Evolutionary conservation across 1,284 basidiomycete species (phyloP).

Genomic region (Pholiota adiposa): DNA sequence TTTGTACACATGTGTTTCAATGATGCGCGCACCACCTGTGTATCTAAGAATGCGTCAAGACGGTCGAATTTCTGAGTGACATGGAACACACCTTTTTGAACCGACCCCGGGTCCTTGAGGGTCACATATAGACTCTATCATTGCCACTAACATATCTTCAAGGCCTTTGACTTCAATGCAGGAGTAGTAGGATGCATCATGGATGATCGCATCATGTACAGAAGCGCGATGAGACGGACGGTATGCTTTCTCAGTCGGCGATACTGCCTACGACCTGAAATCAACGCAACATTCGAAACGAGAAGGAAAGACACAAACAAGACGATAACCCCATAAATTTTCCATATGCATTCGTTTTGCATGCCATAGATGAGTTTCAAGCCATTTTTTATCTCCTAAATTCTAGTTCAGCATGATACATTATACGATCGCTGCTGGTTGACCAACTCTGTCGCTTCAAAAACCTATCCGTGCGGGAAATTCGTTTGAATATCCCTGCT

Average conservation of each 20-base stretch:
- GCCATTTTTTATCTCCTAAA: slow-evolving; percentile 83
- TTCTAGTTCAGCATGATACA: slow-evolving; percentile 11
- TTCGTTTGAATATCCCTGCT: slow-evolving; percentile 56
- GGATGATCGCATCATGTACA: slow-evolving; percentile 79
- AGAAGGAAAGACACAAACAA: slow-evolving; percentile 51
- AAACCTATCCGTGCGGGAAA: slow-evolving; percentile 57
- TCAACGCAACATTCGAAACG: background rate
- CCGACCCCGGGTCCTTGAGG: slow-evolving; percentile 59
- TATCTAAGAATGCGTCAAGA: slow-evolving; percentile 43
- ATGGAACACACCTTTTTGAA: slow-evolving; percentile 54
- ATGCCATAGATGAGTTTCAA: slow-evolving; percentile 94
- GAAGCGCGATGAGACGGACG: slow-evolving; percentile 88
- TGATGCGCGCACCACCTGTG: slow-evolving; percentile 56
- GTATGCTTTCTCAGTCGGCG: slow-evolving; percentile 89
- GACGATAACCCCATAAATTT: slow-evolving; percentile 86
- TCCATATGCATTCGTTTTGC: slow-evolving; percentile 94
- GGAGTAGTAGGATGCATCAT: slow-evolving; percentile 86
- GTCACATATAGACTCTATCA: slow-evolving; percentile 67
- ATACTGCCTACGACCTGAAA: slow-evolving; percentile 52
- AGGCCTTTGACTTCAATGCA: slow-evolving; percentile 76
- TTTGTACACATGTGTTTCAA: slow-evolving; percentile 69
- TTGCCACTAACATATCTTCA: slow-evolving; percentile 51
- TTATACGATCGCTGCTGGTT: slow-evolving; percentile 3
- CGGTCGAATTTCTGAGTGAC: background rate
- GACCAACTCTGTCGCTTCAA: slow-evolving; percentile 68